Evolutionary conservation across 2,329 filamentous ascomycete species (phyloP).

Genomic region (Aureobasidium sp.): DNA sequence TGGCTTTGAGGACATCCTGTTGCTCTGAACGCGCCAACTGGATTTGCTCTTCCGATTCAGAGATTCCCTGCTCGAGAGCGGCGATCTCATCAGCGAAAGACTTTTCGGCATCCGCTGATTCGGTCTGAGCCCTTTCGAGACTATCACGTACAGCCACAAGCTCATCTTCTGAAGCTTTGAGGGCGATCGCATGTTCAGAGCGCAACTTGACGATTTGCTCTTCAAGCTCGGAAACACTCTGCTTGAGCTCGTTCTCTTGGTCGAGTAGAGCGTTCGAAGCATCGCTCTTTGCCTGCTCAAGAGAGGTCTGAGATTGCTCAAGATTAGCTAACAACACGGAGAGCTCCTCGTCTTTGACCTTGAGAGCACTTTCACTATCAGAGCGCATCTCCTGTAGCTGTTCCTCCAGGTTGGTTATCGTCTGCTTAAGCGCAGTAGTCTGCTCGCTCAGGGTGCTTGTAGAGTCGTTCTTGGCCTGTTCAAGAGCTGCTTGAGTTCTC

Average conservation of each 20-base stretch:
- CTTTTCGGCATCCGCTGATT: background rate
- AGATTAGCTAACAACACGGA: background rate
- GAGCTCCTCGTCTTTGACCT: constrained; percentile 10
- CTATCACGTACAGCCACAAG: background rate
- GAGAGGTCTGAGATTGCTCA: background rate
- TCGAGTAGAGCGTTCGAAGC: background rate
- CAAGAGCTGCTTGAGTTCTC: background rate
- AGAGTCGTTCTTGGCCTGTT: background rate
- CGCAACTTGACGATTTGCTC: background rate
- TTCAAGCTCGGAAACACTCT: background rate
- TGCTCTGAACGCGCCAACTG: background rate
- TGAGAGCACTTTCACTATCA: background rate
- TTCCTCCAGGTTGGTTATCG: background rate
- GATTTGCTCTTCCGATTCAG: background rate
- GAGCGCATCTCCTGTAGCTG: background rate
- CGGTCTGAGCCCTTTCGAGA: background rate
- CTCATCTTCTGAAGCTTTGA: constrained; percentile 4
- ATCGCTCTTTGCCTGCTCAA: constrained; percentile 1
- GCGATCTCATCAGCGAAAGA: background rate
- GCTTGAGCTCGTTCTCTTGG: background rate
- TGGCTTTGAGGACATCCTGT: background rate
- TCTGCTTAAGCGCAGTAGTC: background rate
- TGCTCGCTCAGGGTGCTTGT: background rate
- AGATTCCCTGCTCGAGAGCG: background rate
- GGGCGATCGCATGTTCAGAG: background rate